Conservation (phyloP, 1,139 yeast genomes). For the Blastobotrys aristatus region DNA sequence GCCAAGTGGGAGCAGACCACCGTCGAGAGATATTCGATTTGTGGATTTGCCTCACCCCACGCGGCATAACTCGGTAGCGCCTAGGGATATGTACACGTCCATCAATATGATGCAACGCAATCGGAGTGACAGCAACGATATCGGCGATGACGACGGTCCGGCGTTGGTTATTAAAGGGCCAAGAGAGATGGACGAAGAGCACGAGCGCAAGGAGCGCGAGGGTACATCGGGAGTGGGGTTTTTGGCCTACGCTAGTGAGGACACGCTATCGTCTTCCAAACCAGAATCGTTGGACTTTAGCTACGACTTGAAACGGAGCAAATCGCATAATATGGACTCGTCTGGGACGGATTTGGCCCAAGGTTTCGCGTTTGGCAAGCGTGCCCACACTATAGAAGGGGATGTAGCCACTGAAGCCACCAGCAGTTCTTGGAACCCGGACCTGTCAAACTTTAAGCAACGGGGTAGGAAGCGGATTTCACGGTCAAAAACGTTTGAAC, state of each 20-base stretch:
- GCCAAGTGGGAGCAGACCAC: constrained; percentile 4
- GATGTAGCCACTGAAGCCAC: constrained; percentile 7
- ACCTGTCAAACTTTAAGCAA: background rate
- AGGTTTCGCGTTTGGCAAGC: constrained; percentile 30
- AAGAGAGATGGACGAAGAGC: constrained; percentile 52
- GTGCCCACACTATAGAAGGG: constrained; percentile 47
- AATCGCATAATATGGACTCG: constrained; percentile 9
- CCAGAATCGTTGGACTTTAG: constrained; percentile 14
- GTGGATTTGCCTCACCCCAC: constrained; percentile 43
- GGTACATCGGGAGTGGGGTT: background rate
- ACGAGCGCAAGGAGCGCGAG: constrained; percentile 20
- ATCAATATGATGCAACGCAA: constrained; percentile 68
- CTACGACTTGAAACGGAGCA: constrained; percentile 10
- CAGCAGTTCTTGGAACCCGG: background rate
- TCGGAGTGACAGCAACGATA: constrained; percentile 20
- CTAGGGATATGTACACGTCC: constrained; percentile 79
- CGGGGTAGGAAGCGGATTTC: constrained; percentile 7
- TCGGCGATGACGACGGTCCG: constrained; percentile 57
- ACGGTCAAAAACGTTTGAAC: constrained; percentile 25
- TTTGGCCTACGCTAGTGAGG: background rate
- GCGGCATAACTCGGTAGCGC: constrained; percentile 52
- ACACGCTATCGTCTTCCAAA: background rate
- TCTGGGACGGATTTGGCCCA: background rate
- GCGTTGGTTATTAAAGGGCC: constrained; percentile 79
- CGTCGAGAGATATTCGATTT: constrained; percentile 36